Evolutionary conservation across 176 grass and related monocot species (phyloP).

Genomic region (Triticum urartu): DNA sequence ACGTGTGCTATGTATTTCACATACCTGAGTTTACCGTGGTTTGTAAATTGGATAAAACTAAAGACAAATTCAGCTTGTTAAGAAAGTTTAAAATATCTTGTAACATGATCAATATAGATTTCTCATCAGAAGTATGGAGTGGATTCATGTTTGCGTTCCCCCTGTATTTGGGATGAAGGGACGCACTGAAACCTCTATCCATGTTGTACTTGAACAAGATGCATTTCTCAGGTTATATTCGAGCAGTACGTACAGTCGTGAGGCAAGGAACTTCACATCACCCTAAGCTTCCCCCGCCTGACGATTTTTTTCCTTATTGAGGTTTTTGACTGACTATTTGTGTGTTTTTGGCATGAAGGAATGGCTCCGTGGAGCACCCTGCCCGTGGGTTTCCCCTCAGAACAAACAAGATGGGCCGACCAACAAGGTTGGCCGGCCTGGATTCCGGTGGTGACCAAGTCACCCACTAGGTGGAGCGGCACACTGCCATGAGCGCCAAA

Average conservation of each 20-base stretch:
- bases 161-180: too few relatives aligned
- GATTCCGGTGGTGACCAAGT: constrained; percentile 45
- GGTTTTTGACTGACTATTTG: constrained; percentile 22
- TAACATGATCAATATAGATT: too few relatives aligned
- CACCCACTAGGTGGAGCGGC: constrained; percentile 61
- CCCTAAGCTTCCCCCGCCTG: background rate
- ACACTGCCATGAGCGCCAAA: constrained; percentile 36
- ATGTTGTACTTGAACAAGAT: too few relatives aligned
- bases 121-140: too few relatives aligned
- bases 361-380: constrained; percentile 54
- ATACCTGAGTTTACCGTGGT: too few relatives aligned
- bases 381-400: constrained; percentile 40
- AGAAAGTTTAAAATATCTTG: too few relatives aligned
- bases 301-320: background rate
- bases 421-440: constrained; percentile 30
- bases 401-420: constrained; percentile 33
- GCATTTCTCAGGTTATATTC: constrained; percentile 26
- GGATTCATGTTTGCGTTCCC: too few relatives aligned
- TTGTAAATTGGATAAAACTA: too few relatives aligned
- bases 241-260: constrained; percentile 32
- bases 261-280: constrained; percentile 13
- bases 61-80: too few relatives aligned
- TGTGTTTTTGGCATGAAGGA: constrained; percentile 46
- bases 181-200: too few relatives aligned
- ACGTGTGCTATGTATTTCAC: too few relatives aligned